phyloP scores from a whole-genome alignment of 2,329 filamentous ascomycete genomes.

The Blastomyces parvus region DNA sequence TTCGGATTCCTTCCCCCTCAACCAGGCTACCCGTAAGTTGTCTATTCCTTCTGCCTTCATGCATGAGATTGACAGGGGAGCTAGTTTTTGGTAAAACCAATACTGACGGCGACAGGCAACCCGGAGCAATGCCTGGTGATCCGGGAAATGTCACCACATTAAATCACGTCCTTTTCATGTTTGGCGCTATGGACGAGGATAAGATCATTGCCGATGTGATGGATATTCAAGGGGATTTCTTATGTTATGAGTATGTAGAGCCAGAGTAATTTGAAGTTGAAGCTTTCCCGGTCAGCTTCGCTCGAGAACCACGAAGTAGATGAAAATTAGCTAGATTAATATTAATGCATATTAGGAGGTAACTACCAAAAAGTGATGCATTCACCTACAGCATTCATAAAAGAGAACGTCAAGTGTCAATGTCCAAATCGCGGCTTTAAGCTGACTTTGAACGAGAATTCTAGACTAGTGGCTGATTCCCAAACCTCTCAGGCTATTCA shows the following conservation, averaged over 20 bases:
- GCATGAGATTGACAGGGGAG: background rate
- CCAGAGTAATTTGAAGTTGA: conserved; percentile 18
- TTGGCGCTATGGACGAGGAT: background rate
- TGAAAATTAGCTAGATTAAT: background rate
- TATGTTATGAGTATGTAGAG: conserved; percentile 10
- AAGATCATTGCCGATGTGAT: conserved; percentile 10
- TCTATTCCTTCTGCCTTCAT: too few relatives aligned
- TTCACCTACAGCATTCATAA: background rate
- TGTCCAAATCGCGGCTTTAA: too few relatives aligned
- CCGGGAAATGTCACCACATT: conserved; percentile 8
- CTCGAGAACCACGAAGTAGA: background rate
- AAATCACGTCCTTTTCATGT: conserved; percentile 6
- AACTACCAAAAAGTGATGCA: background rate
- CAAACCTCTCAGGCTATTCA: too few relatives aligned
- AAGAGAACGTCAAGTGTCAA: background rate
- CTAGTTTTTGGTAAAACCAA: background rate
- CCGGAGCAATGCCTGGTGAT: conserved; percentile 5
- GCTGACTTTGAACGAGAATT: background rate
- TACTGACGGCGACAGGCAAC: background rate
- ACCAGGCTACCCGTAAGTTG: background rate
- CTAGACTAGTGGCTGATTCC: background rate
- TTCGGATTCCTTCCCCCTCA: background rate
- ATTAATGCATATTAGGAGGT: background rate
- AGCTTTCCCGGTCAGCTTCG: background rate
- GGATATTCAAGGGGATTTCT: conserved; percentile 4